phyloP scores from a whole-genome alignment of 768 basidiomycete genomes.

The Lyophyllum semitale region DNA sequence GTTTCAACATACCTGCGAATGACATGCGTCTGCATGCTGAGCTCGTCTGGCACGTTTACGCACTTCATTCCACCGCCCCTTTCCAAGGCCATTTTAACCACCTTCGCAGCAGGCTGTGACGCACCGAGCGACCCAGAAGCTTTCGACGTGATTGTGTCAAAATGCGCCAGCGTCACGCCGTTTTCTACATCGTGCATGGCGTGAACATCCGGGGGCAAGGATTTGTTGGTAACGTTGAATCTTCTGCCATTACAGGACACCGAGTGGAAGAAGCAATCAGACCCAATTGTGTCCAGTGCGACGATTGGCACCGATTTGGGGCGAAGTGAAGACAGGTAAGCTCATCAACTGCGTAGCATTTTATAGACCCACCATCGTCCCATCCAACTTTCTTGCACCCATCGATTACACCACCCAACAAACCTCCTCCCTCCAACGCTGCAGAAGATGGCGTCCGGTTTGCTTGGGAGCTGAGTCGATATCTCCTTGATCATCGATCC shows the following conservation, averaged over 20 bases:
- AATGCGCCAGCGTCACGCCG: conserved; percentile 56
- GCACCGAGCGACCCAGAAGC: conserved; percentile 76
- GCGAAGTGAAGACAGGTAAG: not conserved
- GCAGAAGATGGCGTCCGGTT: conserved; percentile 75
- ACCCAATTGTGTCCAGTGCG: conserved; percentile 69
- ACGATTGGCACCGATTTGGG: conserved; percentile 56
- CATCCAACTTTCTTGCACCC: conserved; percentile 69
- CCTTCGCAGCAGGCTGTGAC: conserved; percentile 58
- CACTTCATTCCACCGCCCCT: conserved; percentile 57
- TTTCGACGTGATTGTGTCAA: conserved; percentile 57
- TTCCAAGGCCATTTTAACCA: conserved; percentile 67
- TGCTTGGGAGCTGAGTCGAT: conserved; percentile 47
- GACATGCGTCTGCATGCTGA: conserved; percentile 61
- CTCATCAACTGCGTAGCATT: not conserved
- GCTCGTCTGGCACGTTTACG: conserved; percentile 65
- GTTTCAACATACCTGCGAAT: conserved; percentile 56
- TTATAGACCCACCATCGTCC: conserved; percentile 57
- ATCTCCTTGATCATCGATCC: conserved; percentile 75
- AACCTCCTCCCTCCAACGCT: conserved; percentile 76
- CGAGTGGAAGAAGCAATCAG: conserved; percentile 75
- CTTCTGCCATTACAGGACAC: conserved; percentile 55
- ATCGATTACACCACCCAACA: conserved; percentile 67
- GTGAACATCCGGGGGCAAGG: conserved; percentile 43
- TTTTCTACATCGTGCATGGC: conserved; percentile 40
- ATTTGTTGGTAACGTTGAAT: conserved; percentile 30